Conservation (phyloP, 2,329 filamentous ascomycete genomes). For the Clarireedia sp. region DNA sequence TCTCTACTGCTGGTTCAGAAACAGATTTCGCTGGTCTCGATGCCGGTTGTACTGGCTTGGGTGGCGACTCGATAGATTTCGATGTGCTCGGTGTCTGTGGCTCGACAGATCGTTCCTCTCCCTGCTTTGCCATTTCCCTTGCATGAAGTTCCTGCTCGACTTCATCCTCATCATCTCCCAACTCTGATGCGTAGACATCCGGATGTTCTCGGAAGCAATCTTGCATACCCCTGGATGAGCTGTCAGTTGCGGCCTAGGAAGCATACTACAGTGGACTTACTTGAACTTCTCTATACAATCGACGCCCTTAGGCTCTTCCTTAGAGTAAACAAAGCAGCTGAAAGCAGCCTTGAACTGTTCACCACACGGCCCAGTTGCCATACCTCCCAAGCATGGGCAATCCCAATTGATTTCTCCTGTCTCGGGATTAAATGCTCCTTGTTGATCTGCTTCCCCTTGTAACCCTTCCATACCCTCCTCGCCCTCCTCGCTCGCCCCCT, state of each 20-base stretch:
- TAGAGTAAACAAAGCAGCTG: slow-evolving; percentile 95
- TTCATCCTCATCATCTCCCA: slow-evolving; percentile 69
- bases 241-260: slow-evolving; percentile 17
- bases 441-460: slow-evolving; percentile 73
- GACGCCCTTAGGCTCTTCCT: slow-evolving; percentile 93
- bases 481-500: slow-evolving; percentile 14
- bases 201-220: slow-evolving; percentile 91
- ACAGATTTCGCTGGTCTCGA: neutral
- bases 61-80: neutral
- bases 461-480: slow-evolving; percentile 44
- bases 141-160: slow-evolving; percentile 27
- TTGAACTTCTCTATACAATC: slow-evolving; percentile 98
- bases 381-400: slow-evolving; percentile 92
- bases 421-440: slow-evolving; percentile 95
- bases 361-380: slow-evolving; percentile 93
- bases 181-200: slow-evolving; percentile 83
- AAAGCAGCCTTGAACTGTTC: slow-evolving; percentile 94
- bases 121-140: slow-evolving; percentile 16
- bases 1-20: neutral
- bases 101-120: slow-evolving; percentile 4
- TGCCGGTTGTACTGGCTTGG: neutral
- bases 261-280: slow-evolving; percentile 44
- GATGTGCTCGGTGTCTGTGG: slow-evolving; percentile 1
- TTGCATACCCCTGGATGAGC: slow-evolving; percentile 72
- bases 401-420: slow-evolving; percentile 99